A percentile compares a stretch with the other conserved stretches of the same genome.
Conservation (phyloP, 805 yeast species). For the Danielia reshetovae region DNA sequence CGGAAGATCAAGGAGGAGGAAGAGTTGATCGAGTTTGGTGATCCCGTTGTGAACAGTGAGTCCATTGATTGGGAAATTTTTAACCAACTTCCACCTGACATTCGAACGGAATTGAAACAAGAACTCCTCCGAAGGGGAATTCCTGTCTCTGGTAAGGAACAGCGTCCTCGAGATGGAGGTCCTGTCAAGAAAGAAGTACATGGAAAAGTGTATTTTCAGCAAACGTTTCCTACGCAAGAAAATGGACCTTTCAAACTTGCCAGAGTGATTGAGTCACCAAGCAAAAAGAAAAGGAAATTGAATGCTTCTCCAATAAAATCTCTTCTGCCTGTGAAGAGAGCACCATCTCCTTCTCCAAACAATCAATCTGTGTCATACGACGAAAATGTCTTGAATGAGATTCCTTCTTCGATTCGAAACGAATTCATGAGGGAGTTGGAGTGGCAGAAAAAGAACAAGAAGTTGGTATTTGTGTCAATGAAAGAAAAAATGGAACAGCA, state of each 20-base stretch:
- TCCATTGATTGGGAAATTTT: conserved; percentile 65
- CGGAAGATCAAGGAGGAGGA: conserved; percentile 6
- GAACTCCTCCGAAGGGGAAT: conserved; percentile 48
- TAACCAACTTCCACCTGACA: conserved; percentile 58
- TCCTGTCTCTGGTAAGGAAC: conserved; percentile 15
- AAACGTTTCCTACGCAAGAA: conserved; percentile 31
- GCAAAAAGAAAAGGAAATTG: conserved; percentile 10
- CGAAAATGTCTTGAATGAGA: conserved; percentile 31
- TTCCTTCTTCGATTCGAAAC: conserved; percentile 34
- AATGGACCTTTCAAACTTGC: conserved; percentile 27
- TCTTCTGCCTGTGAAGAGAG: conserved; percentile 15
- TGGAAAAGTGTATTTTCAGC: conserved; percentile 33
- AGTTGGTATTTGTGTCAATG: conserved; percentile 22
- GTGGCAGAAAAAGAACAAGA: conserved; percentile 23
- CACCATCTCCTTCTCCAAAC: conserved; percentile 9
- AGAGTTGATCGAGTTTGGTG: conserved; percentile 7
- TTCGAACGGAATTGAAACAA: conserved; percentile 55
- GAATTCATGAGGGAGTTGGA: conserved; percentile 36
- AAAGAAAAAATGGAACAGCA: conserved; percentile 22
- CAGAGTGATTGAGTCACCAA: conserved; percentile 31
- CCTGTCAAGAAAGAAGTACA: conserved; percentile 5
- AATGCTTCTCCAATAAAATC: conserved; percentile 20
- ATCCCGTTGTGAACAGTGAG: conserved; percentile 11
- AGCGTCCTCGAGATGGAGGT: conserved; percentile 4
- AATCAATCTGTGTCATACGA: conserved; percentile 31